These are phyloP conservation scores for Rhodomyrtus tomentosa DNA, from an alignment of 345 rosid species.

Conservation along the genomic window DNA sequence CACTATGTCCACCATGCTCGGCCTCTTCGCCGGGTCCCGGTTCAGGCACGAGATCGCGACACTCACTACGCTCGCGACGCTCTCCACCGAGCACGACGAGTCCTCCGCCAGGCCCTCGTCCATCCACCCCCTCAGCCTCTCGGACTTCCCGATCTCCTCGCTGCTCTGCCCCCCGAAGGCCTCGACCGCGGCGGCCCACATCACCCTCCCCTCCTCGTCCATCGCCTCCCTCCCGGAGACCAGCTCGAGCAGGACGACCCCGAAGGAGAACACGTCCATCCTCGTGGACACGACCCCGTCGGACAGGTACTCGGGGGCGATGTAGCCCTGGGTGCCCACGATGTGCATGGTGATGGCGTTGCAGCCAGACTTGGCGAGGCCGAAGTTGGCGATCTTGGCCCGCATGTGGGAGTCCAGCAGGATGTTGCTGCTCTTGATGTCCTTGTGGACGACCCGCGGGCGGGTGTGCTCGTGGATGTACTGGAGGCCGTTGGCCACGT, in stretches of 20 bases:
- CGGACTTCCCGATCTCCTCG: slow-evolving; percentile 19
- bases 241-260: slow-evolving; percentile 64
- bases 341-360: slow-evolving; percentile 69
- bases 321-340: slow-evolving; percentile 69
- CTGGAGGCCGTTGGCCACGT: slow-evolving; percentile 59
- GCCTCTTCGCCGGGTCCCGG: slow-evolving; percentile 42
- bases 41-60: slow-evolving; percentile 43
- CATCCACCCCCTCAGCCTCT: slow-evolving; percentile 23
- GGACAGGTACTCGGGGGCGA: slow-evolving; percentile 52
- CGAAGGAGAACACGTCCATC: slow-evolving; percentile 65
- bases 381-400: slow-evolving; percentile 66
- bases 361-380: slow-evolving; percentile 70
- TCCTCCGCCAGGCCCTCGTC: slow-evolving; percentile 24
- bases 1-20: slow-evolving; percentile 56
- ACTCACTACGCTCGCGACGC: slow-evolving; percentile 31
- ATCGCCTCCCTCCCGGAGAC: slow-evolving; percentile 41
- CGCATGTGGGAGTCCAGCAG: slow-evolving; percentile 49
- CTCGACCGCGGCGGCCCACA: slow-evolving; percentile 27
- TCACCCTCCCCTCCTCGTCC: slow-evolving; percentile 32
- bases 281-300: slow-evolving; percentile 58
- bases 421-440: slow-evolving; percentile 58
- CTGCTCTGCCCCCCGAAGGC: slow-evolving; percentile 16
- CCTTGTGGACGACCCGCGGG: slow-evolving; percentile 61
- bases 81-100: slow-evolving; percentile 26
- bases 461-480: slow-evolving; percentile 68